phyloP scores from a whole-genome alignment of 352 stramenopile genomes.

The Phytophthora hibernalis region DNA sequence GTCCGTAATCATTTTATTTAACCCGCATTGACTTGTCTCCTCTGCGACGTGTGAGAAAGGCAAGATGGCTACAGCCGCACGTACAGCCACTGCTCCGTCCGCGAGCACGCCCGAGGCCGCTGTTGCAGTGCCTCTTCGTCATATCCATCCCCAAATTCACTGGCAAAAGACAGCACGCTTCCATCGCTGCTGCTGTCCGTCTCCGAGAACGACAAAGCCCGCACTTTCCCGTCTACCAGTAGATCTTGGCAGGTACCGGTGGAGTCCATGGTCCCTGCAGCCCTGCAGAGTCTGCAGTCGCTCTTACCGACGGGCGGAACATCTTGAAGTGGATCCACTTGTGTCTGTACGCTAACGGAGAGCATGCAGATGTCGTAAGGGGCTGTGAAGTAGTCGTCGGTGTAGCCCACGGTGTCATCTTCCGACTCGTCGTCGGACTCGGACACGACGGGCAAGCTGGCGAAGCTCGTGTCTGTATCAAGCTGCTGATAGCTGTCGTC shows the following conservation, averaged over 20 bases:
- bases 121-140: slow-evolving; percentile 7
- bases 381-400: slow-evolving; percentile 29
- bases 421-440: slow-evolving; percentile 30
- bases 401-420: slow-evolving; percentile 34
- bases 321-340: slow-evolving; percentile 29
- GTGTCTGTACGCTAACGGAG: slow-evolving; percentile 32
- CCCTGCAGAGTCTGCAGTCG: slow-evolving; percentile 35
- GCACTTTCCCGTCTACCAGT: not conserved
- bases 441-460: slow-evolving; percentile 27
- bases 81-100: slow-evolving; percentile 34
- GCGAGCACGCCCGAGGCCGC: slow-evolving; percentile 1
- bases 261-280: slow-evolving; percentile 3
- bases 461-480: slow-evolving; percentile 20
- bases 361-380: slow-evolving; percentile 40
- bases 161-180: slow-evolving; percentile 17
- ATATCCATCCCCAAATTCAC: not conserved
- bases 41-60: slow-evolving; percentile 16
- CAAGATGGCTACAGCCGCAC: slow-evolving; percentile 35
- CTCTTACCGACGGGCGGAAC: slow-evolving; percentile 5
- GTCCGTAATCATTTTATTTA: slow-evolving; percentile 2
- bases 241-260: not conserved
- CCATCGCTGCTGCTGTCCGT: slow-evolving; percentile 27
- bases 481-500: slow-evolving; percentile 3
- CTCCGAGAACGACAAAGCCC: slow-evolving; percentile 27
- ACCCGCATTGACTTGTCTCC: not conserved